Base-by-base conservation (phyloP, 2,329 filamentous ascomycete genomes). In the Hirsutella rhossiliensis region DNA sequence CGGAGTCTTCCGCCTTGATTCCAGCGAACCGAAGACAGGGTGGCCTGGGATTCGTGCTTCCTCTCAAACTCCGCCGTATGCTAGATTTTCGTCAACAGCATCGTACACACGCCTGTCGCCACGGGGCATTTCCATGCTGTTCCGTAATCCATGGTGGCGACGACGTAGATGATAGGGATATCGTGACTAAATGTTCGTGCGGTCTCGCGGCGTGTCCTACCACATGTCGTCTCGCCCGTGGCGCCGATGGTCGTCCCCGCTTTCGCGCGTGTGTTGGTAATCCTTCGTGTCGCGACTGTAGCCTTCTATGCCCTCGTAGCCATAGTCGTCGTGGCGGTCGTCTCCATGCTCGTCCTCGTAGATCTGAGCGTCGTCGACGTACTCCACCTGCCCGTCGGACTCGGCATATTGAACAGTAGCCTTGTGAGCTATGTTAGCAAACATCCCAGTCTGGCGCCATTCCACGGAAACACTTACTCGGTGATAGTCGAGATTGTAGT, bases 401-500 rank as follows among this genome's bases (percentile, higher is more conserved):
- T 73, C 69, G 19, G 63, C 67, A 47, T 73, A 73, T 51, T 72
- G 66, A 38, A 62, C 64, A 42, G 66, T 58, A 46, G 63, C 64
- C 68, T 73, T 0, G 3, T 31, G 3, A 41, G 23, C 36, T 3
- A 12, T n/a, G 29, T 47, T 37, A 51, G 40, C 40, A 23, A 54
- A 44, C 6, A 31, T 31, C 20, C 40, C 32, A 7, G 11, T 11
- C 30, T 38, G 11, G 27, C 8, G 9, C 20, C 12, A 9, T 47
- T 40, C 31, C 17, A 39, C 41, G 27, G 13, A 17, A 11, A 63
- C 7, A 42, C 70, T 63, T 56, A 74, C 71, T 51, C 71, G 59
- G 51, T 73, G 70, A 52, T 75, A 75, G 50, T 75, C 69, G 53
- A 68, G 74, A 52, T 72, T 68, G 52, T 74, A 75, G 43, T 66